Percentiles rank a stretch among this genome's conserved stretches.
These are phyloP conservation scores for Geranomyces variabilis DNA, from an alignment of 192 early-diverging fungal species.

Conservation along the genomic window DNA sequence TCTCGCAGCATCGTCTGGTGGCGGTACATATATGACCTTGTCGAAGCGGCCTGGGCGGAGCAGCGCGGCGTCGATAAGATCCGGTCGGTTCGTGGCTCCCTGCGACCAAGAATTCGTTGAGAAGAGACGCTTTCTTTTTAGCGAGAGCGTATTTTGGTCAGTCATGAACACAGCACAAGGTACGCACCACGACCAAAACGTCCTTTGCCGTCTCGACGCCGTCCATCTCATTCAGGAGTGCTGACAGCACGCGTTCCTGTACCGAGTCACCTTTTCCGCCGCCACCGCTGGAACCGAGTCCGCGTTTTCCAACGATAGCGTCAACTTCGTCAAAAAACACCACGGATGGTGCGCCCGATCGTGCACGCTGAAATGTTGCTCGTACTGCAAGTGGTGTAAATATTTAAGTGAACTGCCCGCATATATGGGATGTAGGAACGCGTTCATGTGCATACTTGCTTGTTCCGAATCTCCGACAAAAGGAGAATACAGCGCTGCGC, in stretches of 20 bases:
- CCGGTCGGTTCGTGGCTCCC: conserved; percentile 88
- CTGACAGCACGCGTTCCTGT: conserved; percentile 86
- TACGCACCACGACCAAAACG: conserved; percentile 72
- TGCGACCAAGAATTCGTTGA: conserved; percentile 29
- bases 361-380: conserved; percentile 77
- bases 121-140: background rate
- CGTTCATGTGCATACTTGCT: conserved; percentile 44
- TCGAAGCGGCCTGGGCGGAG: conserved; percentile 88
- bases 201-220: conserved; percentile 83
- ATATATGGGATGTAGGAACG: background rate
- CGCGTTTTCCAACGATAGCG: conserved; percentile 89
- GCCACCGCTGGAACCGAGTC: conserved; percentile 39
- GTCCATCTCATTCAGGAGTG: conserved; percentile 94
- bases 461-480: conserved; percentile 87
- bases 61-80: conserved; percentile 86
- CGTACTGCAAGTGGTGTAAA: conserved; percentile 59
- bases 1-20: conserved; percentile 56
- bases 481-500: conserved; percentile 77
- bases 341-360: conserved; percentile 77
- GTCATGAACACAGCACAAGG: no score
- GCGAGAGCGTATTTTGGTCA: no score
- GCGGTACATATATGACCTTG: conserved; percentile 74
- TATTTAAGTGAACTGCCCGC: background rate
- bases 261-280: conserved; percentile 66
- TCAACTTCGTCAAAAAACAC: conserved; percentile 98